Evolutionary conservation across 306 rosid genomes (phyloP).

Genomic region (Citrullus colocynthis): DNA sequence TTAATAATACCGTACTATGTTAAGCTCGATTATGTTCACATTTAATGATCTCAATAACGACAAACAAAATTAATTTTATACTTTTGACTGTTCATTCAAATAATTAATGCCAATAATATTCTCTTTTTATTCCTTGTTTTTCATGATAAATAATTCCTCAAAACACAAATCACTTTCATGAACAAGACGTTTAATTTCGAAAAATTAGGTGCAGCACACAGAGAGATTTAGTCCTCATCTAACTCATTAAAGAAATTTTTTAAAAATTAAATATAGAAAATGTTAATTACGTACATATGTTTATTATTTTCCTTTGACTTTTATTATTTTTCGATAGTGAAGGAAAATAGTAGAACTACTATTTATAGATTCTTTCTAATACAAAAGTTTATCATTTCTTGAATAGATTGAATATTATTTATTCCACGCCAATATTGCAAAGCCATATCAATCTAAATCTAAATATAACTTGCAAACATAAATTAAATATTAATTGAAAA

Average conservation of each 20-base stretch:
- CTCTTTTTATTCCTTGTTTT: background rate
- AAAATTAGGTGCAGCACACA: background rate
- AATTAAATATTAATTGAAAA: too few species aligned
- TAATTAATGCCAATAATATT: background rate
- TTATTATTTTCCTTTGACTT: background rate
- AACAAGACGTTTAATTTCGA: background rate
- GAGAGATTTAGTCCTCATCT: background rate
- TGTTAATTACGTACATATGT: background rate
- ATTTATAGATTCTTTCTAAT: too few species aligned
- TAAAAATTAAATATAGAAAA: background rate
- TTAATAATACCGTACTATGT: background rate
- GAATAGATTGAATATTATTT: too few species aligned
- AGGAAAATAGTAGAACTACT: too few species aligned
- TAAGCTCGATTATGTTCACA: constrained; percentile 1
- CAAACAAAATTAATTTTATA: background rate
- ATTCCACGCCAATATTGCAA: too few species aligned
- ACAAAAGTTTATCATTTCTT: too few species aligned
- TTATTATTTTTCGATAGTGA: background rate
- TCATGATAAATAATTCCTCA: background rate
- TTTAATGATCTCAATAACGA: background rate
- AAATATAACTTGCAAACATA: too few species aligned
- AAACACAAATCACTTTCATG: background rate
- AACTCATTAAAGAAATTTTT: background rate
- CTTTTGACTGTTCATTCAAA: background rate
- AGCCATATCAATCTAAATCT: too few species aligned